These are phyloP conservation scores for Kwoniella botswanensis DNA, from an alignment of 768 basidiomycete species.

Conservation along the genomic window DNA sequence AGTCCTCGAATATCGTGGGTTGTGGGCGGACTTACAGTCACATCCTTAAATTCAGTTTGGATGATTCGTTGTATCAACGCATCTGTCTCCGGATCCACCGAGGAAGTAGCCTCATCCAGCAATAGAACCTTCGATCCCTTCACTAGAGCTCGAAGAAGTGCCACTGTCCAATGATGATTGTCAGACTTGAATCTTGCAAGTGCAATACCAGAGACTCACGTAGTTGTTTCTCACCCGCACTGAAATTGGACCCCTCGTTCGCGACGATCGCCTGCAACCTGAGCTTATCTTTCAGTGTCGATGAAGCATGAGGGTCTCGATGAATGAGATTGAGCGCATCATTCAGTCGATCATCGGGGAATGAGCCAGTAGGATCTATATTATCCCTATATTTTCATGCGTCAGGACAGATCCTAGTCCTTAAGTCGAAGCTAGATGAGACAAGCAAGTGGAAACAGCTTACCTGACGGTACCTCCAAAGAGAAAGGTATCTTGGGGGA, in stretches of 20 bases:
- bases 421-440: background rate
- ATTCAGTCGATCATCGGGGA: constrained; percentile 69
- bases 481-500: constrained; percentile 72
- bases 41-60: constrained; percentile 63
- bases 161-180: constrained; percentile 52
- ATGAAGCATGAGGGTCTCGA: constrained; percentile 49
- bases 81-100: constrained; percentile 66
- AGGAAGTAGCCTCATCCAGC: constrained; percentile 62
- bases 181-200: too few relatives aligned
- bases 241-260: constrained; percentile 71
- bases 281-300: constrained; percentile 66
- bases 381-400: constrained; percentile 53
- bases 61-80: constrained; percentile 69
- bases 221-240: constrained; percentile 70
- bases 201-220: constrained; percentile 24
- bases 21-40: constrained; percentile 61
- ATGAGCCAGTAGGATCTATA: constrained; percentile 65
- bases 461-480: constrained; percentile 58
- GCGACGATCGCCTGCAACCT: constrained; percentile 67
- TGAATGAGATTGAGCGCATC: constrained; percentile 70
- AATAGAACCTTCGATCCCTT: constrained; percentile 69
- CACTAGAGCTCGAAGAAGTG: constrained; percentile 68
- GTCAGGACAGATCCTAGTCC: background rate
- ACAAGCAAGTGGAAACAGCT: background rate
- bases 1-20: constrained; percentile 73